These are phyloP conservation scores for Talaromyces sp. DNA, from an alignment of 2,329 filamentous ascomycete species.

Conservation along the genomic window DNA sequence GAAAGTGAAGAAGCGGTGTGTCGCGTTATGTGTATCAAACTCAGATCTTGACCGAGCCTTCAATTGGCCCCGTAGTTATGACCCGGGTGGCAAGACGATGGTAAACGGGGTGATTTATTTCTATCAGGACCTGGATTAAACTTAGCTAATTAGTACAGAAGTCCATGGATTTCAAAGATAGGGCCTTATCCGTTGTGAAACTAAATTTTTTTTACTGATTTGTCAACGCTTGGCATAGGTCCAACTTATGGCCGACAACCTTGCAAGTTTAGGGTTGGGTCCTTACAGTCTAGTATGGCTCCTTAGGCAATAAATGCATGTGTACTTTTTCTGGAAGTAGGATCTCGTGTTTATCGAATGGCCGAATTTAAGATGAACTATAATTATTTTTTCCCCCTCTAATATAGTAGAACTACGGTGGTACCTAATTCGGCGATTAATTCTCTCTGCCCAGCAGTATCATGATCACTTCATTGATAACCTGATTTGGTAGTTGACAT, in stretches of 20 bases:
- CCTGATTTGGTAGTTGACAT: no score
- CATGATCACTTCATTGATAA: no score
- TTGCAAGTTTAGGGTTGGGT: background rate
- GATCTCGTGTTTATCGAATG: no score
- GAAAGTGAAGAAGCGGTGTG: background rate
- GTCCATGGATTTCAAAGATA: background rate
- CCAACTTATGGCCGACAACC: background rate
- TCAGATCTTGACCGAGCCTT: background rate
- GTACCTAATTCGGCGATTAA: no score
- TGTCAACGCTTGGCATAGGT: background rate
- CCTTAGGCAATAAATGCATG: background rate
- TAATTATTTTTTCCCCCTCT: background rate
- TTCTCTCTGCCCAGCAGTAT: no score
- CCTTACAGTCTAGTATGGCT: background rate
- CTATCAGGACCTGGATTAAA: background rate
- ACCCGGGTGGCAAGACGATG: background rate
- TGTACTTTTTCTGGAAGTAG: no score
- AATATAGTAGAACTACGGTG: no score
- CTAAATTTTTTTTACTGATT: background rate
- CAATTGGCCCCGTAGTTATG: background rate
- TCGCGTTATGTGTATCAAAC: background rate
- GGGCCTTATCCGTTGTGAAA: background rate
- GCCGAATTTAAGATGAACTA: no score
- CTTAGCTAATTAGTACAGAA: background rate
- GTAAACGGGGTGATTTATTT: background rate